These are phyloP conservation scores for Aspergillus sclerotiicarbonarius DNA, from an alignment of 495 filamentous ascomycete species.

Conservation along the genomic window DNA sequence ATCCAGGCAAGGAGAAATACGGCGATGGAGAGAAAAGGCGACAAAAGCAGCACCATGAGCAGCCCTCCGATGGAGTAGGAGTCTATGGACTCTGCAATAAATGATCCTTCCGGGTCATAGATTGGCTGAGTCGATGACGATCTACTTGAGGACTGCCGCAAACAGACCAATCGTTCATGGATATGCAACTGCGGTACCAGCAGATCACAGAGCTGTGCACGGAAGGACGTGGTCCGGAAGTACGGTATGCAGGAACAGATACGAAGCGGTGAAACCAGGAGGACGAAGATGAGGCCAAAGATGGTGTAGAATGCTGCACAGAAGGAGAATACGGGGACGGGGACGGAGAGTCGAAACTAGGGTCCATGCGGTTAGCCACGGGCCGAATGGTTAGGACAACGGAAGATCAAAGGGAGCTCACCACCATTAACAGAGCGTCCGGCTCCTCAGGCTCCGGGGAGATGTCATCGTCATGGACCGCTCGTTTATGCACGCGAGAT, in stretches of 20 bases:
- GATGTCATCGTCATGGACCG: conserved; percentile 23
- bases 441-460: conserved; percentile 25
- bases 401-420: conserved; percentile 16
- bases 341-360: conserved; percentile 49
- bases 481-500: conserved; percentile 33
- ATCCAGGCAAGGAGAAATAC: conserved; percentile 58
- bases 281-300: conserved; percentile 39
- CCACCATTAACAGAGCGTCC: conserved; percentile 42
- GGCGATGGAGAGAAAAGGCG: conserved; percentile 53
- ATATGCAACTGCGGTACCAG: conserved; percentile 42
- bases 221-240: conserved; percentile 38
- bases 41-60: conserved; percentile 50
- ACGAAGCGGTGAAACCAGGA: conserved; percentile 43
- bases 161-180: conserved; percentile 41
- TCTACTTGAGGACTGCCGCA: conserved; percentile 28
- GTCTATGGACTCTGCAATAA: conserved; percentile 17
- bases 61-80: conserved; percentile 40
- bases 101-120: conserved; percentile 26
- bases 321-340: conserved; percentile 46
- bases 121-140: conserved; percentile 37
- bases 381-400: background rate
- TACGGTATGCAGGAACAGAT: conserved; percentile 39
- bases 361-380: conserved; percentile 18
- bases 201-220: conserved; percentile 37
- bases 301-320: conserved; percentile 44